Percentiles rank a stretch among this genome's conserved stretches.
These are phyloP conservation scores for Podaxis pistillaris DNA, from an alignment of 768 basidiomycete genomes.

Conservation along the genomic window DNA sequence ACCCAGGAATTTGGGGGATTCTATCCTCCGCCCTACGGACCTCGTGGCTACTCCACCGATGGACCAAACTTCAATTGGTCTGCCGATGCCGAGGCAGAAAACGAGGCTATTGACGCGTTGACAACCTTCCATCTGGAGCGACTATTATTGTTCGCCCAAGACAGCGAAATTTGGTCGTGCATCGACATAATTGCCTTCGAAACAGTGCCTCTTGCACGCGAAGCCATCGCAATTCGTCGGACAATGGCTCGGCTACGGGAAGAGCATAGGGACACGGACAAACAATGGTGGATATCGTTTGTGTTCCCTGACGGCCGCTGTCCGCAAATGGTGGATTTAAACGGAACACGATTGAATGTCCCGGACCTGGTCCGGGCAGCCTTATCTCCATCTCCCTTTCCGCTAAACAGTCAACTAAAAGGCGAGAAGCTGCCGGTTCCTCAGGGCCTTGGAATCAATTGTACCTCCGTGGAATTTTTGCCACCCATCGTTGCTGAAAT, in stretches of 20 bases:
- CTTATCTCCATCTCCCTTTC: conserved; percentile 23
- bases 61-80: conserved; percentile 44
- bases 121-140: conserved; percentile 63
- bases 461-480: conserved; percentile 52
- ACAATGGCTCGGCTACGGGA: conserved; percentile 47
- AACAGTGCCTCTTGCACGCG: conserved; percentile 67
- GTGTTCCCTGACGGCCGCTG: conserved; percentile 55
- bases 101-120: conserved; percentile 49
- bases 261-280: conserved; percentile 30
- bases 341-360: conserved; percentile 26
- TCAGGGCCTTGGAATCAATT: conserved; percentile 72
- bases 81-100: conserved; percentile 27
- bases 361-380: conserved; percentile 44
- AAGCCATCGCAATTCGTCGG: conserved; percentile 61
- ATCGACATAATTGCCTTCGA: conserved; percentile 75
- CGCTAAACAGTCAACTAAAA: conserved; percentile 14
- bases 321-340: conserved; percentile 34
- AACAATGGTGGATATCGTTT: conserved; percentile 76
- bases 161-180: conserved; percentile 48
- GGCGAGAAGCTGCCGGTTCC: conserved; percentile 28
- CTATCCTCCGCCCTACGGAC: conserved; percentile 78
- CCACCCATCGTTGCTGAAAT: conserved; percentile 37
- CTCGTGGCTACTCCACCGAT: conserved; percentile 37
- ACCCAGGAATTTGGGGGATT: conserved; percentile 73
- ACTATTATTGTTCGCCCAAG: conserved; percentile 49